These are phyloP conservation scores for Talaromyces islandicus DNA, from an alignment of 2,329 filamentous ascomycete genomes.

Conservation along the genomic window DNA sequence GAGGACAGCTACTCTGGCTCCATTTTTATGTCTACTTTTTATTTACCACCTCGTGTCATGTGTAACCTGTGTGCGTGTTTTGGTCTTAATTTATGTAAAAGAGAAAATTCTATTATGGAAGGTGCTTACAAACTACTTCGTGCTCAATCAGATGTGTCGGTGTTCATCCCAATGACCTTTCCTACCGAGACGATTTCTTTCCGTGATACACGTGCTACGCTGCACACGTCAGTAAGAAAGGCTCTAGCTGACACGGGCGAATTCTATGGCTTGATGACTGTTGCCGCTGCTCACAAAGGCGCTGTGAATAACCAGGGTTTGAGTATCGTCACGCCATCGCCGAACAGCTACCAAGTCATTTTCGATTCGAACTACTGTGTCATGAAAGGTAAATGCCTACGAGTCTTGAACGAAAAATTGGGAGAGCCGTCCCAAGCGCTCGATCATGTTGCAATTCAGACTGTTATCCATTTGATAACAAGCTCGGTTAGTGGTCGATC, in stretches of 20 bases:
- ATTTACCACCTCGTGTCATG: neutral
- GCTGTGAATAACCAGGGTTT: slow-evolving; percentile 21
- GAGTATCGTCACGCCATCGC: slow-evolving; percentile 16
- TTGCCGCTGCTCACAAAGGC: slow-evolving; percentile 34
- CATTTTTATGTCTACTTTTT: neutral
- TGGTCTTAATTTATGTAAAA: neutral
- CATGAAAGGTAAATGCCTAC: slow-evolving; percentile 32
- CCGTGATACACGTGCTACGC: slow-evolving; percentile 16
- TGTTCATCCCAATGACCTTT: slow-evolving; percentile 36
- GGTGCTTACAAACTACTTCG: slow-evolving; percentile 13
- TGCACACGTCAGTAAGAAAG: slow-evolving; percentile 25
- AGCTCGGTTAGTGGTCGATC: neutral
- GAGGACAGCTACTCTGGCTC: neutral
- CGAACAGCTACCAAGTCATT: slow-evolving; percentile 15
- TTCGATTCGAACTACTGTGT: slow-evolving; percentile 32
- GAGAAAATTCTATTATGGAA: neutral
- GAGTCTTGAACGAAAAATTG: slow-evolving; percentile 27
- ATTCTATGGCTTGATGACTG: slow-evolving; percentile 35
- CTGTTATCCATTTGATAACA: slow-evolving; percentile 25
- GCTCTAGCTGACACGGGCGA: slow-evolving; percentile 30
- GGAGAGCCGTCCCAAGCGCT: slow-evolving; percentile 20
- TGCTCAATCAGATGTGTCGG: slow-evolving; percentile 21
- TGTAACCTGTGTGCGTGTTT: neutral
- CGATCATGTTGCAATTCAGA: slow-evolving; percentile 30
- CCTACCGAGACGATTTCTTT: slow-evolving; percentile 24